Conservation (phyloP, 495 filamentous ascomycete species). For the Filosporella fistucella region DNA sequence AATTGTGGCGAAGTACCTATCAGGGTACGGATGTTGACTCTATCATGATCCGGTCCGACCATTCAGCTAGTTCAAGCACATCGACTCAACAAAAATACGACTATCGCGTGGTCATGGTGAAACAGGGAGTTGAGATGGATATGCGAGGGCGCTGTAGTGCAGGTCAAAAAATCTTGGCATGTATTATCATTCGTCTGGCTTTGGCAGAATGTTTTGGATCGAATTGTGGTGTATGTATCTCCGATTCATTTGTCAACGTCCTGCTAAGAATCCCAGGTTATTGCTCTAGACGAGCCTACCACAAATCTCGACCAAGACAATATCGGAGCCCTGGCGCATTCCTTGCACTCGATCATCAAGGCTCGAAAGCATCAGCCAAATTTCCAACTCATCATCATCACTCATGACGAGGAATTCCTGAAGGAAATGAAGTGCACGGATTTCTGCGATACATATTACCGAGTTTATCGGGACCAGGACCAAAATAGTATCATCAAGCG, state of each 20-base stretch:
- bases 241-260: background rate
- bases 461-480: constrained; percentile 74
- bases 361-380: constrained; percentile 80
- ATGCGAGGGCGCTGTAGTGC: constrained; percentile 98
- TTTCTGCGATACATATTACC: constrained; percentile 87
- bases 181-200: constrained; percentile 96
- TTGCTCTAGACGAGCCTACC: constrained; percentile 96
- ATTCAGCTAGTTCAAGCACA: constrained; percentile 72
- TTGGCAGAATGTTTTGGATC: constrained; percentile 95
- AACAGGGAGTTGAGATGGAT: constrained; percentile 96
- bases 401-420: constrained; percentile 97
- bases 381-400: constrained; percentile 98
- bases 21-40: constrained; percentile 97
- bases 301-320: constrained; percentile 96
- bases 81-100: constrained; percentile 79
- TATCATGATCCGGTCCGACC: constrained; percentile 84
- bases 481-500: constrained; percentile 84
- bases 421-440: constrained; percentile 91
- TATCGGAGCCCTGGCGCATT: constrained; percentile 80
- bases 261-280: constrained; percentile 44
- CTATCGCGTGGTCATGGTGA: constrained; percentile 98
- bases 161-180: constrained; percentile 91
- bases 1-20: constrained; percentile 96
- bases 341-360: constrained; percentile 83
- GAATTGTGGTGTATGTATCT: constrained; percentile 67